Percentiles rank a stretch among this genome's conserved stretches.
These are phyloP conservation scores for Aspergillus caelatus DNA, from an alignment of 2,329 filamentous ascomycete species.

Conservation along the genomic window DNA sequence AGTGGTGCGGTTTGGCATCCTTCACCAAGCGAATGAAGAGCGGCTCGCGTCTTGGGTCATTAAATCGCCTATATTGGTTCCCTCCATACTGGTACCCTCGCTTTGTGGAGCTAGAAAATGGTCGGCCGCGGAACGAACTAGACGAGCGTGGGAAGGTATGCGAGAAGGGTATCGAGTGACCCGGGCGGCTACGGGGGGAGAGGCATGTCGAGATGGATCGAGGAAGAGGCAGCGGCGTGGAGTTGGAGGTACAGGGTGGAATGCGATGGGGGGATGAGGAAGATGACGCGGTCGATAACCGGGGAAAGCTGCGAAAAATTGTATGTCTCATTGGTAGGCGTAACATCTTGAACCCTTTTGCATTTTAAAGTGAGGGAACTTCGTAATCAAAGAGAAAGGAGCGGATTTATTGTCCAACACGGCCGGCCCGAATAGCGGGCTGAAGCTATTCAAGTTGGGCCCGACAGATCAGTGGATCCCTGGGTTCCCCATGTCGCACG, in stretches of 20 bases:
- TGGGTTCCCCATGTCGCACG: neutral
- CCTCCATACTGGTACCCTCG: conserved; percentile 13
- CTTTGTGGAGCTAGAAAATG: conserved; percentile 18
- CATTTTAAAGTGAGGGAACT: conserved; percentile 6
- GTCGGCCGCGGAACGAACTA: neutral
- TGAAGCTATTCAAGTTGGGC: neutral
- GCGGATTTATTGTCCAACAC: neutral
- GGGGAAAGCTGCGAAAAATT: conserved; percentile 4
- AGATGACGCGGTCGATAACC: neutral
- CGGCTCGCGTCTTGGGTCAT: conserved; percentile 13
- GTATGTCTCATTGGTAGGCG: conserved; percentile 16
- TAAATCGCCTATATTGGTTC: conserved; percentile 25
- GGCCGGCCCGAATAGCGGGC: neutral
- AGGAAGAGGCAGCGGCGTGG: neutral
- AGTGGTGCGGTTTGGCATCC: conserved; percentile 30
- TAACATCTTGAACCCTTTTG: conserved; percentile 16
- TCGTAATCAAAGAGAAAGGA: neutral
- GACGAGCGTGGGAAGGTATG: neutral
- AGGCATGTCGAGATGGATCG: conserved; percentile 1
- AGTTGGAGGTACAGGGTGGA: conserved; percentile 4
- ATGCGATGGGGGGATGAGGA: conserved; percentile 5
- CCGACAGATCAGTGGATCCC: neutral
- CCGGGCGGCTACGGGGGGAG: neutral
- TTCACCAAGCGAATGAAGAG: conserved; percentile 20
- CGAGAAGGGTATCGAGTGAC: neutral